These are phyloP conservation scores for Amanita phalloides DNA, from an alignment of 768 basidiomycete genomes.

Conservation along the genomic window DNA sequence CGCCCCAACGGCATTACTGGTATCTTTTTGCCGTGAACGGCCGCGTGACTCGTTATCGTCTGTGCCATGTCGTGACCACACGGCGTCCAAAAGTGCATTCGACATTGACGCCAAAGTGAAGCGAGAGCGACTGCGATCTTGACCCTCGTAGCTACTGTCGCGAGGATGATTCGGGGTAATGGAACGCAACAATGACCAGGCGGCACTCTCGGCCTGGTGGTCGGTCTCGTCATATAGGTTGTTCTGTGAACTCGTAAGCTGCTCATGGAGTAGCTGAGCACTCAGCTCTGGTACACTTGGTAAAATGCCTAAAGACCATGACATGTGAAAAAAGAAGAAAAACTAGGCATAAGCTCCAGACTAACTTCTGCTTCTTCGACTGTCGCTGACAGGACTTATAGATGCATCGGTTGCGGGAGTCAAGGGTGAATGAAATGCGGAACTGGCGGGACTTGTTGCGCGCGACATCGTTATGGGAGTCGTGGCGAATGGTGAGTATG, in stretches of 20 bases:
- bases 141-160: slow-evolving; percentile 12
- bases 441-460: slow-evolving; percentile 2
- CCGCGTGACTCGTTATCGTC: slow-evolving; percentile 9
- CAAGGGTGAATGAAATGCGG: slow-evolving; percentile 2
- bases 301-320: neutral
- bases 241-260: neutral
- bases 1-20: too few species aligned
- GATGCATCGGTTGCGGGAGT: neutral
- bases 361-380: slow-evolving; percentile 2
- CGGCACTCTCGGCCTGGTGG: neutral
- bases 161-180: slow-evolving; percentile 6
- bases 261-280: slow-evolving; percentile 3
- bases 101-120: slow-evolving; percentile 47
- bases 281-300: slow-evolving; percentile 5
- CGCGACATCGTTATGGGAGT: slow-evolving; percentile 8
- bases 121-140: slow-evolving; percentile 25
- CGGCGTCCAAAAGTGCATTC: slow-evolving; percentile 34
- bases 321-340: neutral
- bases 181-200: neutral
- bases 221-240: neutral
- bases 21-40: slow-evolving; percentile 11
- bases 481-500: slow-evolving; percentile 21
- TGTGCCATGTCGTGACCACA: slow-evolving; percentile 26
- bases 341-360: neutral
- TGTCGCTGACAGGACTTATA: neutral